Base-by-base conservation (phyloP, 768 basidiomycete species). In the Fomitopsis pulvina region DNA sequence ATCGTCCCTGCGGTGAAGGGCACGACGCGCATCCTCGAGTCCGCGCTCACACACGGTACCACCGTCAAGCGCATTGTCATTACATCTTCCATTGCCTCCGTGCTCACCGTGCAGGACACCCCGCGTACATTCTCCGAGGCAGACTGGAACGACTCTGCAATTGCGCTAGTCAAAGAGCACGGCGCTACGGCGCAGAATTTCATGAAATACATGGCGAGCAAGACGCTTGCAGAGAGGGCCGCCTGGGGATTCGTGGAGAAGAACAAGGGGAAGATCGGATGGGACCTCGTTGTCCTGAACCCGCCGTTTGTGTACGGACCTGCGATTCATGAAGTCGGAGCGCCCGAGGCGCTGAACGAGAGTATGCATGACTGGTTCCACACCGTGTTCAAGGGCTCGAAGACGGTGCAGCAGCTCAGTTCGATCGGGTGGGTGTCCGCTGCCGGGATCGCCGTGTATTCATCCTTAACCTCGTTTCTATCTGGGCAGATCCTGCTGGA, bases 1-100 rank as follows among this genome's bases (percentile, higher is more conserved):
- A 79, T 88, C 53, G 64, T 62, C 10, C 89, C 90, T 2, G 88
- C 89, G 20, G 76, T 91, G 6, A 66, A 79, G 2, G 87, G 89
- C 1, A 90, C 87, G 0, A 56, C 76, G 1, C 73, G 77, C 7
- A 70, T 91, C 12, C 67, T 91, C 24, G 66, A 77, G 52, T 80
- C 79, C 37, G 73, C 78, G 3, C 59, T 77, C 45, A 81, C 79
- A 61, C 39, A 28, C 57, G 70, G 77, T 45, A 54, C 71, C 14
- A 56, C 62, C 8, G 70, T 91, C 55, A 80, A 85, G 61, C 78
- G 88, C 2, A 68, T 92, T 38, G 78, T 89, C 7, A 64, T 87
- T 51, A 87, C 84, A 0, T 80, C 80, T 9, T 87, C 85, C 1
- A 68, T 63, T 41, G 84, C 77, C 0, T 66, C 81, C 0, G 57